Percentiles rank a stretch among this genome's conserved stretches.
Conservation (phyloP, 2,329 filamentous ascomycete genomes). For the Aspergillus eucalypticola region DNA sequence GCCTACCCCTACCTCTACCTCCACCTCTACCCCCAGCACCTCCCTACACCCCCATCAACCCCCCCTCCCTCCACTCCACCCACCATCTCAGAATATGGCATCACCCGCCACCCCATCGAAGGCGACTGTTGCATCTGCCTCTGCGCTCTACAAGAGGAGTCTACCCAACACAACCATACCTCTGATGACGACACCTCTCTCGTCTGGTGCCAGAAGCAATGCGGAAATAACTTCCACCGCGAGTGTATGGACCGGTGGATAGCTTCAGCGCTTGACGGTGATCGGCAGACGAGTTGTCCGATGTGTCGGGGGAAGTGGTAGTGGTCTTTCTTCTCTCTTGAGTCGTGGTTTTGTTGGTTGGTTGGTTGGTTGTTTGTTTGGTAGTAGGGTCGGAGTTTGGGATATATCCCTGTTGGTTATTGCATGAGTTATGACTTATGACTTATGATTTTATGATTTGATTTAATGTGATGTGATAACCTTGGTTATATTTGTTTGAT, state of each 20-base stretch:
- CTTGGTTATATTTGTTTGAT: too few relatives aligned
- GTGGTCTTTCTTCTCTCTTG: background rate
- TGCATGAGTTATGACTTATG: too few relatives aligned
- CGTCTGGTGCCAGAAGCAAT: background rate
- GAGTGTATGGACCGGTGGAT: slow-evolving; percentile 2
- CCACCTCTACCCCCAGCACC: too few relatives aligned
- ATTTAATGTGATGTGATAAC: too few relatives aligned
- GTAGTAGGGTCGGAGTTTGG: too few relatives aligned
- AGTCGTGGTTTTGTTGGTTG: too few relatives aligned
- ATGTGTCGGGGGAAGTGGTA: background rate
- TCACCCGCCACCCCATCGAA: background rate
- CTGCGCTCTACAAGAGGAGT: background rate
- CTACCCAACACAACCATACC: background rate
- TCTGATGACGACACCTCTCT: background rate
- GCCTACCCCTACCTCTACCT: too few relatives aligned
- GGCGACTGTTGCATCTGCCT: slow-evolving; percentile 4
- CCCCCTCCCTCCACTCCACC: background rate
- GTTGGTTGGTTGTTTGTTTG: background rate
- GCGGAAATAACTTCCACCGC: slow-evolving; percentile 3
- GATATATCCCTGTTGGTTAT: too few relatives aligned
- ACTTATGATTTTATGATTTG: too few relatives aligned
- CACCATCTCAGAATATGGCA: background rate
- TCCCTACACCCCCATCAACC: background rate
- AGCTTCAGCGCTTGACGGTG: background rate
- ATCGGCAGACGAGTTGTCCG: background rate